A percentile compares a stretch with the other conserved stretches of the same genome.
Conservation (phyloP, 2,329 filamentous ascomycete species). For the Elsinoe australis region DNA sequence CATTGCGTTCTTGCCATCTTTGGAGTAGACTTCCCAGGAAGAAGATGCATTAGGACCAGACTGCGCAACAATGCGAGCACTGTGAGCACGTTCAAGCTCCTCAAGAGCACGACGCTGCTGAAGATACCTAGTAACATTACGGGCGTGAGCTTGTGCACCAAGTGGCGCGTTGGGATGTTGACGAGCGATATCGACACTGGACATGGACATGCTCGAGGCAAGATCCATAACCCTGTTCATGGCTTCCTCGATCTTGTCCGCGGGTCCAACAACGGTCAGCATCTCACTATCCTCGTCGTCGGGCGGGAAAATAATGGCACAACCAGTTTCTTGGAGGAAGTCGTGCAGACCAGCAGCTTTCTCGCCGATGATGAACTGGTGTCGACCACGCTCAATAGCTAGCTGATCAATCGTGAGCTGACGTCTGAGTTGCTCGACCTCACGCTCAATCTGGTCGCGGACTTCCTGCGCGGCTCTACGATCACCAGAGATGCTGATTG, state of each 20-base stretch:
- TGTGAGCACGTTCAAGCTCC: conserved; percentile 69
- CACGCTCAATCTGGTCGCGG: conserved; percentile 70
- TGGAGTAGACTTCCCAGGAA: conserved; percentile 81
- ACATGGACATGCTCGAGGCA: conserved; percentile 77
- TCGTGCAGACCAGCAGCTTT: conserved; percentile 71
- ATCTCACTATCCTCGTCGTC: conserved; percentile 70
- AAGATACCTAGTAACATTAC: conserved; percentile 80
- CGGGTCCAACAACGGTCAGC: conserved; percentile 75
- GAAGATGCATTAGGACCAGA: conserved; percentile 60
- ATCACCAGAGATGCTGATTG: conserved; percentile 82
- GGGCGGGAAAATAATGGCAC: conserved; percentile 73
- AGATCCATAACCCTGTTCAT: conserved; percentile 81
- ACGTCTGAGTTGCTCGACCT: conserved; percentile 65
- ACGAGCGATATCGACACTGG: conserved; percentile 71
- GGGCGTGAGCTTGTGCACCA: conserved; percentile 70
- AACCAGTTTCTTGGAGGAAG: conserved; percentile 86
- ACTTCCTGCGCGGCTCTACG: conserved; percentile 72
- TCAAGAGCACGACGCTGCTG: conserved; percentile 73
- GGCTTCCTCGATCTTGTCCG: conserved; percentile 63
- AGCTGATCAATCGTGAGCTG: conserved; percentile 71
- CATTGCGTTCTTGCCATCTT: conserved; percentile 74
- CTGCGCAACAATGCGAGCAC: conserved; percentile 81
- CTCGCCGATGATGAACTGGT: conserved; percentile 91
- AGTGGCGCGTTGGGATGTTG: conserved; percentile 67
- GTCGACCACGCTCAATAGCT: conserved; percentile 74